phyloP scores from a whole-genome alignment of 164 flowering plant genomes.

The Nelumbo lutea region DNA sequence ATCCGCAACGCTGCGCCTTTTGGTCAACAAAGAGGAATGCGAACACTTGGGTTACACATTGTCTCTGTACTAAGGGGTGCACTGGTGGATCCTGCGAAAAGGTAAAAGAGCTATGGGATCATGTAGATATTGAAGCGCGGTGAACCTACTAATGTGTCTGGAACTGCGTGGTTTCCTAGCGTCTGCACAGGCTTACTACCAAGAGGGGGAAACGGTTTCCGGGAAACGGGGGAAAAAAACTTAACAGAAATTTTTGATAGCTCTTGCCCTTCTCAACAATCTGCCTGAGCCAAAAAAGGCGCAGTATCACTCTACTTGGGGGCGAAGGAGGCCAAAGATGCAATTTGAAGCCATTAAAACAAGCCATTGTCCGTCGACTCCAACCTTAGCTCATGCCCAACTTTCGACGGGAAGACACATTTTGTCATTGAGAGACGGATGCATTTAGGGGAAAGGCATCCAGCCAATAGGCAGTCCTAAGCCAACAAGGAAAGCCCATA shows the following conservation, averaged over 20 bases:
- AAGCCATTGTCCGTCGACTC: background rate
- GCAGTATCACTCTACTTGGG: no score
- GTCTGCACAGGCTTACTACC: conserved; percentile 14
- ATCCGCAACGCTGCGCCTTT: conserved; percentile 12
- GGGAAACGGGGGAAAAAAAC: no score
- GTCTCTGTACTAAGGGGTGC: background rate
- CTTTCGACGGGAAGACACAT: no score
- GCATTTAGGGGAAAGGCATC: no score
- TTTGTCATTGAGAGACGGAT: no score
- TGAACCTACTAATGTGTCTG: background rate
- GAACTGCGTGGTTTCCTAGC: conserved; percentile 8
- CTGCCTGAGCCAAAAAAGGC: conserved; percentile 11
- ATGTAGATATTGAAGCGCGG: no score
- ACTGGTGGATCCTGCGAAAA: background rate
- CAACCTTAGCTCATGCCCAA: background rate
- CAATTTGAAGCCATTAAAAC: conserved; percentile 1
- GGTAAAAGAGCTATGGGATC: background rate
- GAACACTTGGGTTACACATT: conserved; percentile 18
- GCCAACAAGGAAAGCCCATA: no score
- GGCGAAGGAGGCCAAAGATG: background rate
- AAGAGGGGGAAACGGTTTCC: no score
- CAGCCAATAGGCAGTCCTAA: no score
- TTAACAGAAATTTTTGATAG: no score
- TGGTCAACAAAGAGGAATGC: background rate
- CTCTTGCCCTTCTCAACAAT: background rate